Evolutionary conservation across 345 rosid species (phyloP).

Genomic region (Boechera retrofracta): DNA sequence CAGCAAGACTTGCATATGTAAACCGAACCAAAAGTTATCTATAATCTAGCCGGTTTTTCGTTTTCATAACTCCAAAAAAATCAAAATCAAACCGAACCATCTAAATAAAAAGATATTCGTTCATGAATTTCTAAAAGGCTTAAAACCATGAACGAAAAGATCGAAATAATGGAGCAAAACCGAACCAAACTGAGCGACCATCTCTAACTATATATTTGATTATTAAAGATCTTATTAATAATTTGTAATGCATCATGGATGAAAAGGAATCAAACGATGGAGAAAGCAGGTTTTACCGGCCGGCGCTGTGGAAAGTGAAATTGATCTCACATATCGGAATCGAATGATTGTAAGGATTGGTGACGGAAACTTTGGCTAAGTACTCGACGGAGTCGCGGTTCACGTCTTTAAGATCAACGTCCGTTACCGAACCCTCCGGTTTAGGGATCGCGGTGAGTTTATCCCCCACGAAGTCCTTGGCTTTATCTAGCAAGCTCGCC

Average conservation of each 20-base stretch:
- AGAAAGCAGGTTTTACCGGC: conserved; percentile 48
- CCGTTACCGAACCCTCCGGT: conserved; percentile 71
- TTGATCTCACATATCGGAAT: conserved; percentile 75
- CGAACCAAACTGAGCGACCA: conserved; percentile 4
- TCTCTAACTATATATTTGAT: neutral
- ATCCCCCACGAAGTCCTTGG: conserved; percentile 66
- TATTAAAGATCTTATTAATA: neutral
- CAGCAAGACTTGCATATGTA: neutral
- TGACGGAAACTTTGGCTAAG: conserved; percentile 64
- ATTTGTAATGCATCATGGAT: conserved; percentile 1
- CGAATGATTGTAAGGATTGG: conserved; percentile 64
- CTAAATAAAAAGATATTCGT: too few relatives aligned
- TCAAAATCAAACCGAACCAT: conserved; percentile 6
- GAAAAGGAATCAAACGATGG: neutral
- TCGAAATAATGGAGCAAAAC: neutral
- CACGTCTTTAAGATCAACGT: conserved; percentile 63
- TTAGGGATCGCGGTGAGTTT: conserved; percentile 58
- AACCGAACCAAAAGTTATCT: neutral
- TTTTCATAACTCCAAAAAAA: neutral
- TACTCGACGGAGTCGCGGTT: conserved; percentile 65
- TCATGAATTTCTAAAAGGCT: too few relatives aligned
- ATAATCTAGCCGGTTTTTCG: neutral
- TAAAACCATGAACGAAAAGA: neutral
- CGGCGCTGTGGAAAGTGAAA: conserved; percentile 65
- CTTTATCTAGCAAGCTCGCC: conserved; percentile 55